Evolutionary conservation across 768 basidiomycete species (phyloP), one percentile per base, ranked within the genome.

Genomic region (Psilocybe cyanescens): DNA sequence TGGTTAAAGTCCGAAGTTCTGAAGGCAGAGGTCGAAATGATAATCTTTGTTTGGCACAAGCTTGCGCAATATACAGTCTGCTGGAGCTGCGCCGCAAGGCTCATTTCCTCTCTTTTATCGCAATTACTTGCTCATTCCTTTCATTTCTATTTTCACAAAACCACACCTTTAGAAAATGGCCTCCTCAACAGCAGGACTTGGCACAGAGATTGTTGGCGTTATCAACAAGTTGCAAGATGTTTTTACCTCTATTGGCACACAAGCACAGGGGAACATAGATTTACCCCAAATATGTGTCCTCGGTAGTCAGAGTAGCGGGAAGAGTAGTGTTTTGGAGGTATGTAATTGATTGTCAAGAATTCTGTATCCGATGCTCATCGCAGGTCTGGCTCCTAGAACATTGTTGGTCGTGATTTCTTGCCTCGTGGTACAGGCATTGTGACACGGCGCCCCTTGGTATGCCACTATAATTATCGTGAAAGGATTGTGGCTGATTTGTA

Each of bases 361-460:
- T 33, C 11, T 19, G 44, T 58, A 6, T 44, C 59, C 11, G 19
- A 57, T 50, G 35, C 63, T 55, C 68, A 65, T 58, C 45, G 9
- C 9, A 57, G 24, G 48, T 33, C 59, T 6, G 49, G 58, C 50
- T 52, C 53, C 29, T 67, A 97, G 95, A 97, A 99, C 79, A 95
- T 98, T 67, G 96, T 98, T 58, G 97, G 97, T 61, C 87, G 97
- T 67, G 97, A 99, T 76, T 99, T 99, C 83, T 75, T 99, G 72
- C 97, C 97, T 77, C 92, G 97, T 83, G 97, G 97, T 74, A 93
- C 95, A 58, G 97, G 97, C 77, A 99, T 99, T 71, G 97, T 99
- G 76, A 99, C 97, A 54, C 87, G 97, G 72, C 87, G 97, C 73
- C 97, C 97, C 58, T 79, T 99, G 77, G 96, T 97, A 74, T 69